Evolutionary conservation across 1,284 basidiomycete species (phyloP).

Genomic region (Trichosporon coremiiforme): DNA sequence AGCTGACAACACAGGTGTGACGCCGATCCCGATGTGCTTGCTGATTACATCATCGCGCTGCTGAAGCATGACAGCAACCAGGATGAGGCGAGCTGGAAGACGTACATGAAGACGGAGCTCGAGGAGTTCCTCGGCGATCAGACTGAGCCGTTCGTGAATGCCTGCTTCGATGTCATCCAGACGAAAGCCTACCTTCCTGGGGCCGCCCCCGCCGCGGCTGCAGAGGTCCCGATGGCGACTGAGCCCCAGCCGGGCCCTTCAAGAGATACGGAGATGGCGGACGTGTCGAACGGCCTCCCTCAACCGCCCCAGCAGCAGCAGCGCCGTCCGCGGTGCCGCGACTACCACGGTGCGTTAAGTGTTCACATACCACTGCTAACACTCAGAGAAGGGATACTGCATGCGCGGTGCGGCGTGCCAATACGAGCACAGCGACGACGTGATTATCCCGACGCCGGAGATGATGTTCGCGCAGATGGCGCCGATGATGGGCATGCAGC

Average conservation of each 20-base stretch:
- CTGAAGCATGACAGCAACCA: constrained; percentile 77
- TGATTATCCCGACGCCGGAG: constrained; percentile 59
- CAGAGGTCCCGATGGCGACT: constrained; percentile 31
- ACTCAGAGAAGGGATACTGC: constrained; percentile 81
- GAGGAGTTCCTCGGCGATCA: constrained; percentile 92
- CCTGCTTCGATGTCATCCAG: constrained; percentile 76
- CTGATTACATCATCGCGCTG: constrained; percentile 93
- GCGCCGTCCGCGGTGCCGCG: constrained; percentile 63
- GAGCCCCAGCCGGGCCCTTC: not conserved
- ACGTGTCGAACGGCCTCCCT: constrained; percentile 28
- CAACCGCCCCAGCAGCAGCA: constrained; percentile 40
- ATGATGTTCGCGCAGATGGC: constrained; percentile 52
- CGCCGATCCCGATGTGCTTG: constrained; percentile 89
- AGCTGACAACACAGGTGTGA: constrained; percentile 70
- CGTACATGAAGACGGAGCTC: constrained; percentile 71
- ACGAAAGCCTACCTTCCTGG: constrained; percentile 73
- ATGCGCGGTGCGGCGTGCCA: constrained; percentile 86
- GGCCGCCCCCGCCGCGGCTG: constrained; percentile 33
- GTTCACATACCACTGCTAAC: constrained; percentile 11
- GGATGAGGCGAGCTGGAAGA: constrained; percentile 76
- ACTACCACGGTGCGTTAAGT: constrained; percentile 77
- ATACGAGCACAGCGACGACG: constrained; percentile 77
- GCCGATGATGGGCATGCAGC: constrained; percentile 43
- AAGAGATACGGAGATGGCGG: constrained; percentile 16
- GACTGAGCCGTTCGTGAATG: constrained; percentile 74